Evolutionary conservation across 495 filamentous ascomycete genomes (phyloP), one percentile per base, ranked within the genome.

Genomic region (Xylaria sp.): DNA sequence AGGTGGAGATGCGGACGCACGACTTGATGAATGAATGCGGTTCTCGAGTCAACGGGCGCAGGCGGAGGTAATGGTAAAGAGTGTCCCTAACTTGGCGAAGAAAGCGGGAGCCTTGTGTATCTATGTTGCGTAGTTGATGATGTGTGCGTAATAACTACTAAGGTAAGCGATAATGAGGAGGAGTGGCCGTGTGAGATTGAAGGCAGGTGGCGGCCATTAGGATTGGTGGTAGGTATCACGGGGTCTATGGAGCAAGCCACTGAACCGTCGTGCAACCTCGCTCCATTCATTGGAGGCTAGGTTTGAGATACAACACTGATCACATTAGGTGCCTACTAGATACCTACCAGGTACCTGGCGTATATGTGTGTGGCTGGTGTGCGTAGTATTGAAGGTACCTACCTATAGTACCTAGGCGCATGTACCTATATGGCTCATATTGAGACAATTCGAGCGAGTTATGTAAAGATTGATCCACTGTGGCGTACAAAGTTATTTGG

Each of bases 131-230:
- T 37, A 33, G 11, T 12, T 11, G 57, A 55, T 59, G 33, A 59
- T 19, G 57, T 37, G 33, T 55, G 12, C 5, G 3, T 50, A n/a
- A 35, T 50, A n/a, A 58, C 31, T 19, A 37, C n/a, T 37, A 62
- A 33, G 59, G 15, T 37, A 62, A 33, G 59, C 17, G 43, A 62
- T 41, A 33, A 6, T 41, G 59, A 41, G 37, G 53, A 57, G 29
- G 59, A 24, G 6, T 17, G 37, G 59, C 17, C 19, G 37, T 24
- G 37, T 43, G 37, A 65, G 62, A 35, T n/a, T n/a, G 41, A 50
- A 24, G 46, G 46, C 29, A 31, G 52, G 52, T 55, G 52, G 52
- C 52, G 52, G 52, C 9, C n/a, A n/a, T n/a, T n/a, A n/a, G n/a
- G n/a, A n/a, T n/a, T n/a, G n/a, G n/a, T 9, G 8, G 7, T 55